Base-by-base conservation (phyloP, 2,329 filamentous ascomycete genomes). In the Trichoderma breve region DNA sequence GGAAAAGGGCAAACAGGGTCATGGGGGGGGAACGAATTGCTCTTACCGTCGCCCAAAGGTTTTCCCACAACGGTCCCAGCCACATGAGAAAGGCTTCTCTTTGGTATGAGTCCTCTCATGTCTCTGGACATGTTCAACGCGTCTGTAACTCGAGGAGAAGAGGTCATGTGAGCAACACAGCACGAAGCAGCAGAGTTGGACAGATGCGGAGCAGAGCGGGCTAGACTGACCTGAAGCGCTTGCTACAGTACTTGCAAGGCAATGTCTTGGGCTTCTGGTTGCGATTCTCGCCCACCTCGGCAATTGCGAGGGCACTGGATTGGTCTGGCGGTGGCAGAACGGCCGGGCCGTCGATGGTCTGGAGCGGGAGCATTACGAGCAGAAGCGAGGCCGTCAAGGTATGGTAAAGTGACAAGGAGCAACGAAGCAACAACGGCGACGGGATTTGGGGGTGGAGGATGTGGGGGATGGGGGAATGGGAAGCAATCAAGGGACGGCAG, bases 31-130 rank as follows among this genome's bases (percentile, higher is more conserved):
- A 21, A 21, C 30, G 57, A 69, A 53, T 69, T 51, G 55, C 15
- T 55, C 87, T 84, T 79, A 90, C 88, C 88, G 84, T 82, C 88
- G 83, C 77, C 88, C 87, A 81, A 90, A 90, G 2, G 85, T 88
- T 81, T 90, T 90, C 63, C 88, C 88, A 80, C 88, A 90, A 55
- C 86, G 84, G 77, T 85, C 84, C 86, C 87, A 89, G 73, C 77
- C 83, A 76, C 88, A 90, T 65, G 86, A 84, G 77, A 90, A 90
- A 9, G 88, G 88, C 79, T 90, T 90, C 81, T 90, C 88, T 77
- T 90, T 90, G 75, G 88, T 90, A 80, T 90, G 88, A 39, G 88
- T 90, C 74, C 88, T 85, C 79, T 90, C 88, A 79, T 90, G 88
- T 78, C 88, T 84, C 79, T 90, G 88, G 68, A 90, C 87, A 80